Conservation (phyloP, 140 eudicot species). For the Anethum foeniculum region DNA sequence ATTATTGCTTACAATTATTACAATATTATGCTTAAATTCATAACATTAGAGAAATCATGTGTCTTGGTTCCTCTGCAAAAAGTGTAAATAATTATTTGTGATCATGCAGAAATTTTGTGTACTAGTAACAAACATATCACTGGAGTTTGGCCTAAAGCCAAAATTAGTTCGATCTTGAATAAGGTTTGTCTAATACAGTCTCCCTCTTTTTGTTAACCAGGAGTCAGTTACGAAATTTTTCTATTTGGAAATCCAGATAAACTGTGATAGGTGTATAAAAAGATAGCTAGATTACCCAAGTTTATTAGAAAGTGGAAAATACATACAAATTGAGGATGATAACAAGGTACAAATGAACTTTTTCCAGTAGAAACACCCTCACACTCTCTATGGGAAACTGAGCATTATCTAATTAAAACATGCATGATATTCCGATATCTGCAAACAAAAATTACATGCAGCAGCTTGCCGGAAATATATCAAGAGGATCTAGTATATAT, state of each 20-base stretch:
- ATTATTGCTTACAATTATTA: not conserved
- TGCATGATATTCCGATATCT: not conserved
- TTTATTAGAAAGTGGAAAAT: not conserved
- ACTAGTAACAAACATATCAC: not conserved
- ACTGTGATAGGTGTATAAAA: not conserved
- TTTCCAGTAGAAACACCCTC: not conserved
- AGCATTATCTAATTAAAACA: not conserved
- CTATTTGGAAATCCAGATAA: too few relatives aligned
- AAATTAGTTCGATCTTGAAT: not conserved
- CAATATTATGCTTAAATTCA: too few relatives aligned
- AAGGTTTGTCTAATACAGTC: not conserved
- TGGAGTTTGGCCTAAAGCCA: not conserved
- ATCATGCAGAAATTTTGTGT: not conserved
- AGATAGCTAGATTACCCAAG: not conserved
- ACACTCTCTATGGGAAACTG: not conserved
- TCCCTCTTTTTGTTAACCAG: too few relatives aligned
- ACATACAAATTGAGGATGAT: not conserved
- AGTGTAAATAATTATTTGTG: too few relatives aligned
- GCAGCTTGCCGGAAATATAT: not conserved
- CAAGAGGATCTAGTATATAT: not conserved
- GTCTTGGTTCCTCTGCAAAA: too few relatives aligned
- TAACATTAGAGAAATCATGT: too few relatives aligned
- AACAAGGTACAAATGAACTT: not conserved
- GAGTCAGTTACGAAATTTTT: too few relatives aligned
- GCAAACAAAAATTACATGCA: conserved; percentile 12